Percentiles rank a stretch among this genome's conserved stretches.
These are phyloP conservation scores for Leucaena leucocephala DNA, from an alignment of 306 rosid species.

Conservation along the genomic window DNA sequence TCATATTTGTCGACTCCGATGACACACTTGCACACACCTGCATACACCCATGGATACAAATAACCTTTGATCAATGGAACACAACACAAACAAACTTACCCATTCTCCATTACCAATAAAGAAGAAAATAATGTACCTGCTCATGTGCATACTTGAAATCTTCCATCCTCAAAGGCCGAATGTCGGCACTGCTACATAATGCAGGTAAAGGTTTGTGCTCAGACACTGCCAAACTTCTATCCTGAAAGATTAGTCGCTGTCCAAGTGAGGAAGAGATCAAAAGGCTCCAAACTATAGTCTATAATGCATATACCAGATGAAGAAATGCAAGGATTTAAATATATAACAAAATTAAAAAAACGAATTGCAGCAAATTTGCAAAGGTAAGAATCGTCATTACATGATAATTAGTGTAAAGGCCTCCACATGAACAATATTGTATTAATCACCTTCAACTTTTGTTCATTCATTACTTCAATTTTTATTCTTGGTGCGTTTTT, in stretches of 20 bases:
- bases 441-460: not conserved
- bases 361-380: not conserved
- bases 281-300: conserved; percentile 5
- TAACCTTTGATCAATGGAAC: too few relatives aligned
- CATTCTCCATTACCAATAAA: not conserved
- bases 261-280: conserved; percentile 21
- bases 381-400: not conserved
- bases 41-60: too few relatives aligned
- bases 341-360: too few relatives aligned
- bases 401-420: not conserved
- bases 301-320: conserved; percentile 2
- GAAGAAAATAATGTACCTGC: conserved; percentile 59
- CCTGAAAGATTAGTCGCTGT: conserved; percentile 59
- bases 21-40: conserved; percentile 94
- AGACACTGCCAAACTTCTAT: conserved; percentile 58
- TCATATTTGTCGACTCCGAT: conserved; percentile 84
- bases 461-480: not conserved
- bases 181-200: conserved; percentile 62
- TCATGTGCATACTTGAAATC: conserved; percentile 87
- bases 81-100: not conserved
- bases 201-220: conserved; percentile 71
- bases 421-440: not conserved
- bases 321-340: not conserved
- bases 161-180: conserved; percentile 83
- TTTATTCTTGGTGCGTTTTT: not conserved